Evolutionary conservation across 306 rosid genomes (phyloP), one percentile per base, ranked within the genome.

Genomic region (Cucurbita argyrosperma): DNA sequence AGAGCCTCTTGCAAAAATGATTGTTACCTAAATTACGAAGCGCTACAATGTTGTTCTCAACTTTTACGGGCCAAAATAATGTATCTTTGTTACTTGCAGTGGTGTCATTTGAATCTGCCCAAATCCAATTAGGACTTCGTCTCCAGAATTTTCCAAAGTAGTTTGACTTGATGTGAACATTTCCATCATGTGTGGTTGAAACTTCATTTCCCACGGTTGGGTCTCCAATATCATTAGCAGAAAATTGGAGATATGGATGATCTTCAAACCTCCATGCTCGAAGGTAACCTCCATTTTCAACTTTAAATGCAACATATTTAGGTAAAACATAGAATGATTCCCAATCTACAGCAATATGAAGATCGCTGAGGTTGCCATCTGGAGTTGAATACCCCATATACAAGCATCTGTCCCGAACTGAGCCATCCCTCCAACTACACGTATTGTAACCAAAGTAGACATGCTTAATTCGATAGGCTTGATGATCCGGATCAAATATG

Each of bases 261-360:
- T 26, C 8, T 42, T 5, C 1, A 63, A 63, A 63, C 46, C n/a
- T 50, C 40, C 7, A 49, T 30, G 13, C 8, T 40, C 35, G 10
- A 46, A 76, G 57, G 37, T 40, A 76, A n/a, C 3, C 5, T 0
- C 23, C 69, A 11, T 69, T 19, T 0, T 37, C 49, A n/a, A n/a
- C 43, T 7, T 21, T 77, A 30, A 77, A 77, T 1, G 62, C 76
- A 37, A 77, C 53, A 1, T 56, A 18, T 59, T 59, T 70, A n/a
- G 76, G 80, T 23, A 77, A n/a, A 49, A 58, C 18, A 39, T 14
- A 12, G 16, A 63, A 38, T 58, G 40, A 56, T 21, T 77, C 70
- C 76, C 80, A 70, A 15, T 77, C 62, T 0, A 70, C 2, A 14
- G 60, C 40, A 2, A 40, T 49, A 59, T 9, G 71, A 59, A 70